Evolutionary conservation across 177 flowering plant species (phyloP).

Genomic region (Vitis hybrid): DNA sequence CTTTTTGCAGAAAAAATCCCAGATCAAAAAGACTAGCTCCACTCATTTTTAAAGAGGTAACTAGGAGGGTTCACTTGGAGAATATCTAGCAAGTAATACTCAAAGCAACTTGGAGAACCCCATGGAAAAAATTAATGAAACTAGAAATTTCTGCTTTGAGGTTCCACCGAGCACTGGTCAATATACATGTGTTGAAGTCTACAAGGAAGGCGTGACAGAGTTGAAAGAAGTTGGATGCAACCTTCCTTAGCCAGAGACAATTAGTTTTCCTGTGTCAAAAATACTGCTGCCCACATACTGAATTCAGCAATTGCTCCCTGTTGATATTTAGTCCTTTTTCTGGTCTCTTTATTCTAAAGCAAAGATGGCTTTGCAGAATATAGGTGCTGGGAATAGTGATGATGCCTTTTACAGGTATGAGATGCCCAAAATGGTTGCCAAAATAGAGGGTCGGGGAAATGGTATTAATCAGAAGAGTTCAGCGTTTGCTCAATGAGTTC

Average conservation of each 20-base stretch:
- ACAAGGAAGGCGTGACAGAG: too few species aligned
- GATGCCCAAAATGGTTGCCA: slow-evolving; percentile 18
- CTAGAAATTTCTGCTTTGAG: too few species aligned
- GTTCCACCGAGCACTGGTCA: too few species aligned
- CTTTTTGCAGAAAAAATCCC: not conserved
- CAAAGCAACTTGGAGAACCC: too few species aligned
- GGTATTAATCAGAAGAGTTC: slow-evolving; percentile 4
- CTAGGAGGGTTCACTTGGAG: too few species aligned
- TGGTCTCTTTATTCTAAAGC: not conserved
- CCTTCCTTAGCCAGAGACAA: slow-evolving; percentile 8
- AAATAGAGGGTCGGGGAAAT: slow-evolving; percentile 17
- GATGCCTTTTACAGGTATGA: slow-evolving; percentile 19
- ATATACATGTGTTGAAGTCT: too few species aligned
- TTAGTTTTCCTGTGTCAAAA: not conserved
- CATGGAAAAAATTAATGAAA: too few species aligned
- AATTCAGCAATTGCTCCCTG: not conserved
- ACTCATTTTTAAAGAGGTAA: too few species aligned
- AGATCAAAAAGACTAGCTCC: too few species aligned
- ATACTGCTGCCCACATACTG: not conserved
- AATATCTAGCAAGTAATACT: too few species aligned
- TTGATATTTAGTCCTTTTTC: not conserved
- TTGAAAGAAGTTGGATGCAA: slow-evolving; percentile 5
- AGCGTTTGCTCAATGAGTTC: not conserved
- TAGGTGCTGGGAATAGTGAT: slow-evolving; percentile 17
- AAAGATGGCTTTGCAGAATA: slow-evolving; percentile 15